Conservation (phyloP, 352 stramenopile species). For the Phytophthora lateralis region DNA sequence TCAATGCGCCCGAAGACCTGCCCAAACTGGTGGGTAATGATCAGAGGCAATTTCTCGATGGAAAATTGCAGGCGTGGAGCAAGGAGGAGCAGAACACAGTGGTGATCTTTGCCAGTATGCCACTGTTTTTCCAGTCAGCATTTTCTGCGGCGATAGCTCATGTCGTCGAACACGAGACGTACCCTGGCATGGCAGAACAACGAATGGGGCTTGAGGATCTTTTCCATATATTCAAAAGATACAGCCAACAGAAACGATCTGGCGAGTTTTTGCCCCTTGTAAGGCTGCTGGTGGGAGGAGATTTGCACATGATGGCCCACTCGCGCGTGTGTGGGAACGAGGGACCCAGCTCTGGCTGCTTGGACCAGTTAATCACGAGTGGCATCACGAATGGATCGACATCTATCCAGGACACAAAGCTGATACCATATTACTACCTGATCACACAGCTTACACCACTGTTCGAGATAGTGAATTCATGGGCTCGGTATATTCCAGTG, state of each 20-base stretch:
- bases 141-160: conserved; percentile 56
- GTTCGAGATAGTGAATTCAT: conserved; percentile 26
- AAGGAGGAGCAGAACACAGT: conserved; percentile 20
- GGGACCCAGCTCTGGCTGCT: conserved; percentile 23
- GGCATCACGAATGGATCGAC: conserved; percentile 67
- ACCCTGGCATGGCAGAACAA: conserved; percentile 54
- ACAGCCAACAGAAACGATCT: conserved; percentile 21
- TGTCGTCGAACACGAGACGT: conserved; percentile 64
- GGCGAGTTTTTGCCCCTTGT: conserved; percentile 15
- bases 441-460: conserved; percentile 47
- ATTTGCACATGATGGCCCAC: conserved; percentile 66
- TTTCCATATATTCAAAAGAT: conserved; percentile 39
- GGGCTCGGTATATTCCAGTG: conserved; percentile 25
- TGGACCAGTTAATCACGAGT: conserved; percentile 75
- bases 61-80: conserved; percentile 25
- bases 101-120: conserved; percentile 59
- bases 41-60: conserved; percentile 29
- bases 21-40: conserved; percentile 39
- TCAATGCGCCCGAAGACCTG: conserved; percentile 7
- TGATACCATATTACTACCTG: conserved; percentile 61
- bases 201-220: conserved; percentile 41
- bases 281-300: conserved; percentile 59
- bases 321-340: conserved; percentile 46
- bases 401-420: conserved; percentile 53
- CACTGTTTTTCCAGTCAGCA: conserved; percentile 73